Conservation (phyloP, 129 eudicot species). For the Helianthus tuberosus region DNA sequence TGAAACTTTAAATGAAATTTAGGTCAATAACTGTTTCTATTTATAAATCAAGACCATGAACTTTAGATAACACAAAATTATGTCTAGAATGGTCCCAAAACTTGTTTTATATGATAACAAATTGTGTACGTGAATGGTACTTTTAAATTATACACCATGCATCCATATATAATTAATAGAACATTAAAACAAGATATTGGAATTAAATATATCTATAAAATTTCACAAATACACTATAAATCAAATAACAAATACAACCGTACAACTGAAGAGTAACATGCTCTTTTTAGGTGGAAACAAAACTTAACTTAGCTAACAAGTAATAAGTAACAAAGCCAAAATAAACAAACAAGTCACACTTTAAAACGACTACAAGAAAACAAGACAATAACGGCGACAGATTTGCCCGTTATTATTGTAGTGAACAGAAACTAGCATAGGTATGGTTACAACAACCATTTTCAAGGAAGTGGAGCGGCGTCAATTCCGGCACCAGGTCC, state of each 20-base stretch:
- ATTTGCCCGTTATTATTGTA: too few species aligned
- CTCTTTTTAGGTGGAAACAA: constrained; percentile 27
- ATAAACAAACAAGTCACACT: constrained; percentile 12
- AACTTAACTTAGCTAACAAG: not conserved
- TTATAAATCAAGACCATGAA: not conserved
- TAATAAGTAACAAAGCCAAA: not conserved
- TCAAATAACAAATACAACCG: constrained; percentile 12
- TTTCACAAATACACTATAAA: constrained; percentile 18
- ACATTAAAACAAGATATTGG: not conserved
- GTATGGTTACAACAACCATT: constrained; percentile 16
- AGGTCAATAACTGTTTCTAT: too few species aligned
- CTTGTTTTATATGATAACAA: not conserved
- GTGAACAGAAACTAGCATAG: constrained; percentile 14
- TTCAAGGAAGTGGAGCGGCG: constrained; percentile 42
- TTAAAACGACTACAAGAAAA: not conserved
- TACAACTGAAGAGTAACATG: constrained; percentile 18
- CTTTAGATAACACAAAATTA: not conserved
- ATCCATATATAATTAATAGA: not conserved
- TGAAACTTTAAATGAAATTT: too few species aligned
- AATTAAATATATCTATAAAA: constrained; percentile 17
- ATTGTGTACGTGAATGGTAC: not conserved
- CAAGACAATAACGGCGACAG: too few species aligned
- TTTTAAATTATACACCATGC: not conserved
- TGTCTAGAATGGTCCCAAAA: not conserved
- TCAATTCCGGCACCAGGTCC: constrained; percentile 42